Base-by-base conservation (phyloP, 306 rosid species). In the Dalbergia cultrata region DNA sequence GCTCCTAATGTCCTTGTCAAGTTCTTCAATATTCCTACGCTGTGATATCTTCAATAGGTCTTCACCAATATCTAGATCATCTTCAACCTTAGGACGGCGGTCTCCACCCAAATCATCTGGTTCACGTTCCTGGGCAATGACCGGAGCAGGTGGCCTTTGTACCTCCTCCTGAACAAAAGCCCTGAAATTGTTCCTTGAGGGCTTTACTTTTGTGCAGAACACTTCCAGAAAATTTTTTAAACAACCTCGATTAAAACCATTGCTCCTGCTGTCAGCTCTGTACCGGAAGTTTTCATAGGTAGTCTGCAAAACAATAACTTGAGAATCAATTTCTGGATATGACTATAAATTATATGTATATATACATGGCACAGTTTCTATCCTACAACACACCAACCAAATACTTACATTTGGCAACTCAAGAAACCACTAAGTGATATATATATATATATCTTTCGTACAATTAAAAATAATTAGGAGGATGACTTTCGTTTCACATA, bases 1-100 rank as follows among this genome's bases (percentile, higher is more conserved):
- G 79, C 90, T 81, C 60, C 69, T 89, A 76, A 90, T 86, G 72
- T 90, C 98, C 74, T 92, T 95, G 0, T 82, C 93, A 9, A 94
- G 85, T 52, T 90, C 97, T 80, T 89, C 97, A 9, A 91, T 68
- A 65, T 92, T 92, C 78, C 92, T 92, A 41, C 98, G 92, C 82
- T 94, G 98, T 5, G 98, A 94, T 82, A 94, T 94, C 86, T 94
- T 94, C 85, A 94, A 77, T 45, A 94, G 80, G 82, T 94, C 97
- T 83, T 94, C 98, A 14, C 97, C 97, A 73, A 92, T 92, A 60
- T 88, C 98, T 61, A 89, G 89, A 84, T 94, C 97, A 34, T 88
- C 95, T 86, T 94, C 98, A 57, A 94, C 98, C 85, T 94, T 94
- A 1, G 94, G 82, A 17, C 97, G 98, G 56, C 88, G 90, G 82